phyloP scores from a whole-genome alignment of 768 basidiomycete genomes.

The Coprinopsis marcescibilis region DNA sequence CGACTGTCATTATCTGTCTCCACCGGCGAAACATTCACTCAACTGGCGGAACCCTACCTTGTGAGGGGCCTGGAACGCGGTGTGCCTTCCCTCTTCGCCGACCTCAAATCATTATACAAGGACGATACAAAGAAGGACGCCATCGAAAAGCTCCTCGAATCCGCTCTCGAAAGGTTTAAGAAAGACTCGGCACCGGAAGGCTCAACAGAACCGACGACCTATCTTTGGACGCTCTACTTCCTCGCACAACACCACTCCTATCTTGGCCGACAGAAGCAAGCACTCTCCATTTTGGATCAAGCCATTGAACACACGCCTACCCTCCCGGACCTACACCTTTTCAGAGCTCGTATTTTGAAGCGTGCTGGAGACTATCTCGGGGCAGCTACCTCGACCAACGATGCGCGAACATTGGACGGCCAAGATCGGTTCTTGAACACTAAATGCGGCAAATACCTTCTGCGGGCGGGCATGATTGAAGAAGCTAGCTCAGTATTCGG shows the following conservation, averaged over 20 bases:
- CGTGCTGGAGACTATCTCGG: constrained; percentile 74
- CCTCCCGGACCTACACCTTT: constrained; percentile 82
- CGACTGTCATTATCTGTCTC: constrained; percentile 71
- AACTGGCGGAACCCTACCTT: constrained; percentile 63
- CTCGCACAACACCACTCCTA: constrained; percentile 85
- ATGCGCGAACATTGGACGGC: constrained; percentile 79
- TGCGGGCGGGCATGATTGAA: constrained; percentile 74
- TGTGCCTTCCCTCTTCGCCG: constrained; percentile 88
- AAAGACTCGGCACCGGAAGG: constrained; percentile 22
- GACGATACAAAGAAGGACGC: constrained; percentile 56
- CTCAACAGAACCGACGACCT: constrained; percentile 63
- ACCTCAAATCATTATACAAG: constrained; percentile 79
- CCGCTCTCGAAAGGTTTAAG: constrained; percentile 30
- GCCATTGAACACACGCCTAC: constrained; percentile 88
- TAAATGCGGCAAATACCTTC: constrained; percentile 85
- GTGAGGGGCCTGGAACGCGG: constrained; percentile 69
- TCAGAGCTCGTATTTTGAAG: constrained; percentile 80
- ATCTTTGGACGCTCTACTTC: constrained; percentile 95
- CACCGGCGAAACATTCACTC: constrained; percentile 60
- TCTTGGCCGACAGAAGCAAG: constrained; percentile 43
- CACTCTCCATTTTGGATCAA: constrained; percentile 55
- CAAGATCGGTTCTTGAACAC: constrained; percentile 96
- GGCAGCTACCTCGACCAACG: constrained; percentile 72
- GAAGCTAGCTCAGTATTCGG: constrained; percentile 73
- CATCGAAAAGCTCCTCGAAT: constrained; percentile 67